A percentile compares a stretch with the other conserved stretches of the same genome.
These are phyloP conservation scores for Grosmannia huntii DNA, from an alignment of 2,329 filamentous ascomycete genomes.

Conservation along the genomic window DNA sequence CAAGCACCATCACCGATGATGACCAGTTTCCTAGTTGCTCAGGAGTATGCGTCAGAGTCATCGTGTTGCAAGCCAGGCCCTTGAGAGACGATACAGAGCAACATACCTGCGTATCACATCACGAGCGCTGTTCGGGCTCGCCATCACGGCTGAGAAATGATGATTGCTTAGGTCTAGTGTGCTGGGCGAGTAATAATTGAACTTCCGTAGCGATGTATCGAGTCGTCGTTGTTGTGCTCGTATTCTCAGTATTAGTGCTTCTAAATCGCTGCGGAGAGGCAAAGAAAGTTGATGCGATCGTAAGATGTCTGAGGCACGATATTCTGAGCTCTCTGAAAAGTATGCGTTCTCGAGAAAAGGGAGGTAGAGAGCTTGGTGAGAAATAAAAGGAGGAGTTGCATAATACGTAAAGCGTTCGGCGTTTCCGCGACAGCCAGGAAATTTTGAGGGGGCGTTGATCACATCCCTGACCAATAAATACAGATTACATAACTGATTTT, in stretches of 20 bases:
- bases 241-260: neutral
- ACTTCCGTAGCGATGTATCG: neutral
- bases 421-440: conserved; percentile 3
- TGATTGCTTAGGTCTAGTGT: neutral
- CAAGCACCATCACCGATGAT: conserved; percentile 96
- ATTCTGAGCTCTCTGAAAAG: neutral
- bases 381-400: neutral
- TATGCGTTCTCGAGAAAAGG: neutral
- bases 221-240: neutral
- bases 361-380: neutral
- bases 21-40: conserved; percentile 69
- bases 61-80: too few species aligned
- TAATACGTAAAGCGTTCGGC: conserved; percentile 2
- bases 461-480: neutral
- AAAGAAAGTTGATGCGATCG: neutral
- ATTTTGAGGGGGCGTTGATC: conserved; percentile 1
- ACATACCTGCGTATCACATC: conserved; percentile 26
- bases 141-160: conserved; percentile 16
- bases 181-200: neutral
- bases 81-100: neutral
- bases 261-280: neutral
- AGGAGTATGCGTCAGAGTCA: neutral
- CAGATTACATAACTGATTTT: neutral
- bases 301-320: neutral
- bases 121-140: conserved; percentile 18